A percentile compares a stretch with the other conserved stretches of the same genome.
phyloP scores from a whole-genome alignment of 192 early-diverging fungal species.

The Rhizoclosmatium sp. region DNA sequence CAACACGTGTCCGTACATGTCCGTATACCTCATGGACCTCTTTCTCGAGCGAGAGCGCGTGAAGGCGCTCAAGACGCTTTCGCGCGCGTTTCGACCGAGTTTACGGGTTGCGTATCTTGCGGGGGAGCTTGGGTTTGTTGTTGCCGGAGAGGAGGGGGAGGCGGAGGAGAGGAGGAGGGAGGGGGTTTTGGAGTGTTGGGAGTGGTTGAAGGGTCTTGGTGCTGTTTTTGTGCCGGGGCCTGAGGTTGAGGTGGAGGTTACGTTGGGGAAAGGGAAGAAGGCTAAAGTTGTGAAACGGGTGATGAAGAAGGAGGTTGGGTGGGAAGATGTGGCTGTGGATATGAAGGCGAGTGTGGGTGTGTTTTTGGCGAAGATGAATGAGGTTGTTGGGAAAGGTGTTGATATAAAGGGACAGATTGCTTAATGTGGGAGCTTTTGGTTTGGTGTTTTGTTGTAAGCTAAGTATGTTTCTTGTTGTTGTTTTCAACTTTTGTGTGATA shows the following conservation, averaged over 20 bases:
- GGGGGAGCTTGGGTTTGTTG: conserved; percentile 72
- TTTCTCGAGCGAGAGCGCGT: conserved; percentile 90
- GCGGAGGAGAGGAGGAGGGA: neutral
- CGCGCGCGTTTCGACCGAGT: conserved; percentile 78
- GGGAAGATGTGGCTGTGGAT: conserved; percentile 38
- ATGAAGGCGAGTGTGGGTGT: conserved; percentile 37
- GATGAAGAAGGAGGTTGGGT: conserved; percentile 14
- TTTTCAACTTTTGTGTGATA: too few species aligned
- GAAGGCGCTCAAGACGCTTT: conserved; percentile 75
- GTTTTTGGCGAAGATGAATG: conserved; percentile 34
- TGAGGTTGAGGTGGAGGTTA: conserved; percentile 6
- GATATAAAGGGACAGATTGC: conserved; percentile 60
- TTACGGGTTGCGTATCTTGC: conserved; percentile 67
- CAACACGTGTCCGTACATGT: conserved; percentile 81
- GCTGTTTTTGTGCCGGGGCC: conserved; percentile 27
- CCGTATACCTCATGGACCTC: conserved; percentile 89
- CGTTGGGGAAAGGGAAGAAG: conserved; percentile 20
- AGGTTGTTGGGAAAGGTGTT: conserved; percentile 47
- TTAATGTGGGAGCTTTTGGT: neutral
- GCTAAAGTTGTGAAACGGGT: conserved; percentile 14
- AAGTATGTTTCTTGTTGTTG: too few species aligned
- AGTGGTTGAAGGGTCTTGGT: conserved; percentile 37
- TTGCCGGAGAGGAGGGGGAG: conserved; percentile 31
- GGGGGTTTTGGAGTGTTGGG: conserved; percentile 33
- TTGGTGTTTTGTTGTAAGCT: too few species aligned